Conservation (phyloP, 176 grass and related monocot genomes). For the Carex parvula region DNA sequence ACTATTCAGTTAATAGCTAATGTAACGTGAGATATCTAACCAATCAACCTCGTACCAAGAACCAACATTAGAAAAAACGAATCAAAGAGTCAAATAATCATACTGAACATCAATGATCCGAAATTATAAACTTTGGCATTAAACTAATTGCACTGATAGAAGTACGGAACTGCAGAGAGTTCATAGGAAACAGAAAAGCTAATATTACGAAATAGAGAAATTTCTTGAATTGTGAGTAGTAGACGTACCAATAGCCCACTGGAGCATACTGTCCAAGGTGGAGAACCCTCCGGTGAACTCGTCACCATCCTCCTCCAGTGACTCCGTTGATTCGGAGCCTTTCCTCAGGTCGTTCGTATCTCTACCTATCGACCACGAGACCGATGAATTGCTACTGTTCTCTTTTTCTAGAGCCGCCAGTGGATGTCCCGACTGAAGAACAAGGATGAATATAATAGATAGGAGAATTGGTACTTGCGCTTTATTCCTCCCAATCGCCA, state of each 20-base stretch:
- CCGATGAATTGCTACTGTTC: constrained; percentile 33
- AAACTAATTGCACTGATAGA: not conserved
- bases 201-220: not conserved
- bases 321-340: constrained; percentile 20
- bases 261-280: constrained; percentile 88
- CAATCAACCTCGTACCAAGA: not conserved
- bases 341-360: constrained; percentile 38
- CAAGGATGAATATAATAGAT: not conserved
- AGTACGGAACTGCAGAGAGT: not conserved
- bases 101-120: not conserved
- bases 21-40: not conserved
- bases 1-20: not conserved
- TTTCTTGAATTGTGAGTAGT: not conserved
- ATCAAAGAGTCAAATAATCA: not conserved
- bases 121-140: not conserved
- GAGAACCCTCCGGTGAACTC: constrained; percentile 71
- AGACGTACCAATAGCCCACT: constrained; percentile 85
- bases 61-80: not conserved
- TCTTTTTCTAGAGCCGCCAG: constrained; percentile 22
- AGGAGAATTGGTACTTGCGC: not conserved
- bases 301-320: constrained; percentile 42
- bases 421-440: constrained; percentile 5
- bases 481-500: not conserved
- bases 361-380: constrained; percentile 48
- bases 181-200: not conserved